Percentiles rank a stretch among this genome's conserved stretches.
Evolutionary conservation across 805 yeast genomes (phyloP).

Genomic region (Lipomyces mesembrius): DNA sequence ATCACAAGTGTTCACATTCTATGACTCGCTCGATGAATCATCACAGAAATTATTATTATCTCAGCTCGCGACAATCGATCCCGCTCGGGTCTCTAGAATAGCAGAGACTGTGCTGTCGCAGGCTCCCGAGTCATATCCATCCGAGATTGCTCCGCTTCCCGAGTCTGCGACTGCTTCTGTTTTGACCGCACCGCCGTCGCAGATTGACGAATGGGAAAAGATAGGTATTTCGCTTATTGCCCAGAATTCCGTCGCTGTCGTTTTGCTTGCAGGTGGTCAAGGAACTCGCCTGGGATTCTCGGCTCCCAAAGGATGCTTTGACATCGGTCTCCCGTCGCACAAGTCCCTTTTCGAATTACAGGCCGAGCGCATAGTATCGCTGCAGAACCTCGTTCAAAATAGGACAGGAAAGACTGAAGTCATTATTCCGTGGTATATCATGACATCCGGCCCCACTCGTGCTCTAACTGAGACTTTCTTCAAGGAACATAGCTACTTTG

Average conservation of each 20-base stretch:
- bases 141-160: slow-evolving; percentile 37
- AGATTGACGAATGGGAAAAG: slow-evolving; percentile 51
- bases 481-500: slow-evolving; percentile 65
- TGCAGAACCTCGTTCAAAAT: slow-evolving; percentile 60
- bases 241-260: slow-evolving; percentile 78
- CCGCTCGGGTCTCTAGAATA: slow-evolving; percentile 43
- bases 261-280: slow-evolving; percentile 98
- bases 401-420: slow-evolving; percentile 41
- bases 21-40: slow-evolving; percentile 42
- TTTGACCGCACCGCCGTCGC: slow-evolving; percentile 42
- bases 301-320: slow-evolving; percentile 91
- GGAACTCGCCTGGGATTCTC: slow-evolving; percentile 93
- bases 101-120: slow-evolving; percentile 40
- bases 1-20: slow-evolving; percentile 50
- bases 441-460: slow-evolving; percentile 93
- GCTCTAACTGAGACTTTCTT: slow-evolving; percentile 74
- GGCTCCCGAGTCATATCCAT: slow-evolving; percentile 15
- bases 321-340: slow-evolving; percentile 80
- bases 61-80: slow-evolving; percentile 48
- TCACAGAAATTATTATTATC: slow-evolving; percentile 41
- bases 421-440: slow-evolving; percentile 80
- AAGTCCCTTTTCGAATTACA: slow-evolving; percentile 90
- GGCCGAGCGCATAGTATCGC: slow-evolving; percentile 75
- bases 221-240: slow-evolving; percentile 72
- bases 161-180: slow-evolving; percentile 38